Conservation (phyloP, 1,139 yeast genomes). For the Saccharomyces hybrid region DNA sequence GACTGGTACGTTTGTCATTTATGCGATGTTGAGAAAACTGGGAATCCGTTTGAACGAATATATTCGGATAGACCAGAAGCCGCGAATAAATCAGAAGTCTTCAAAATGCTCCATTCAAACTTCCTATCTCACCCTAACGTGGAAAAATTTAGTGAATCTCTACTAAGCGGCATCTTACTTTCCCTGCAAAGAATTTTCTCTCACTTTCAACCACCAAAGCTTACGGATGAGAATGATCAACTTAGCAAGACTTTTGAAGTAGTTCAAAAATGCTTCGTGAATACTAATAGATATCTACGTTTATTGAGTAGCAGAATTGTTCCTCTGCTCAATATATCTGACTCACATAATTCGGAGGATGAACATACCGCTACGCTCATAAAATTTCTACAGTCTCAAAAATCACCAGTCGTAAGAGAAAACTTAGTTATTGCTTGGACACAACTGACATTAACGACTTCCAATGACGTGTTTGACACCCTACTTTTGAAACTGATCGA, state of each 20-base stretch:
- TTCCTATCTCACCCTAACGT: conserved; percentile 17
- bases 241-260: conserved; percentile 20
- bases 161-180: conserved; percentile 39
- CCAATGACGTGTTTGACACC: conserved; percentile 27
- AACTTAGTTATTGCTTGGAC: conserved; percentile 26
- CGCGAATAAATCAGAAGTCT: conserved; percentile 19
- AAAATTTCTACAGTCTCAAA: conserved; percentile 20
- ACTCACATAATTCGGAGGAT: conserved; percentile 19
- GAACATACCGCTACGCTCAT: conserved; percentile 23
- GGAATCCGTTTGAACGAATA: conserved; percentile 17
- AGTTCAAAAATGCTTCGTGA: conserved; percentile 23
- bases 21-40: conserved; percentile 35
- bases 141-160: conserved; percentile 21
- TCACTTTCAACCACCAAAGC: conserved; percentile 41
- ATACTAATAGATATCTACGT: conserved; percentile 46
- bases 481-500: conserved; percentile 28
- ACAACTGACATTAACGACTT: conserved; percentile 24
- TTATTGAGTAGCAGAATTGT: conserved; percentile 37
- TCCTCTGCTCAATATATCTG: conserved; percentile 27
- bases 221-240: conserved; percentile 11
- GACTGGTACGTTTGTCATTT: conserved; percentile 32
- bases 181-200: conserved; percentile 42
- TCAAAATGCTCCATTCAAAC: conserved; percentile 19
- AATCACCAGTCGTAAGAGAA: conserved; percentile 17
- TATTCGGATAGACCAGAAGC: conserved; percentile 29